Base-by-base conservation (phyloP, 768 basidiomycete species). In the Lactifluus subvellereus region DNA sequence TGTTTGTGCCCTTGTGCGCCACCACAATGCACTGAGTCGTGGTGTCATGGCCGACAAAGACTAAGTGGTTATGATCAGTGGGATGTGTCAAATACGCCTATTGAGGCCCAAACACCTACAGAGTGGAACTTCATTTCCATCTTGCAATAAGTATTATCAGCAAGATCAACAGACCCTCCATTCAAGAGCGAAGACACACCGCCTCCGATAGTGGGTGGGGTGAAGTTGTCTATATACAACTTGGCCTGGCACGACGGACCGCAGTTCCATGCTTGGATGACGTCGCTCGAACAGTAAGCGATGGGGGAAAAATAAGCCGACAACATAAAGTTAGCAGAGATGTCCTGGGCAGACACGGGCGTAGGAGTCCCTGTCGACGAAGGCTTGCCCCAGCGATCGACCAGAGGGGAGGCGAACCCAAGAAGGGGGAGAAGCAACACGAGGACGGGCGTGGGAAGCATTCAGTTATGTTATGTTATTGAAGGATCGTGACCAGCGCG, bases 1-100 rank as follows among this genome's bases (percentile, higher is more conserved):
- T 64, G 47, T 77, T 68, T 11, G 78, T 79, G 18, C 78, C 78
- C 57, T 79, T 71, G 59, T 80, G 78, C 20, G 77, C 76, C 14
- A 80, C 75, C 37, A 78, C 74, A 59, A 79, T 70, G 30, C 70
- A 72, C 33, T 75, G 59, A 7, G 68, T 68, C 3, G 68, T 59
- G 6, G 68, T 69, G 59, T 78, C 75, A 66, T 75, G 72, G 1
- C 76, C 78, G 49, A 79, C 71, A 60, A 72, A 77, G 61, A 73
- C 75, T 76, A 51, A 49, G 43, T 22, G 27, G 27, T 10, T 38
- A 27, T 54, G 18, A 50, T 37, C 30, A 54, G 30, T 59, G 43
- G 13, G 33, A 3, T 10, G 38, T 33, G 16, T 42, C 9, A n/a
- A 32, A 33, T 30, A 59, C 52, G n/a, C 13, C 9, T 20, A 37